Evolutionary conservation across 225 moss, liverwort and hornwort genomes (phyloP).

Genomic region (Pleurozium schreberi): DNA sequence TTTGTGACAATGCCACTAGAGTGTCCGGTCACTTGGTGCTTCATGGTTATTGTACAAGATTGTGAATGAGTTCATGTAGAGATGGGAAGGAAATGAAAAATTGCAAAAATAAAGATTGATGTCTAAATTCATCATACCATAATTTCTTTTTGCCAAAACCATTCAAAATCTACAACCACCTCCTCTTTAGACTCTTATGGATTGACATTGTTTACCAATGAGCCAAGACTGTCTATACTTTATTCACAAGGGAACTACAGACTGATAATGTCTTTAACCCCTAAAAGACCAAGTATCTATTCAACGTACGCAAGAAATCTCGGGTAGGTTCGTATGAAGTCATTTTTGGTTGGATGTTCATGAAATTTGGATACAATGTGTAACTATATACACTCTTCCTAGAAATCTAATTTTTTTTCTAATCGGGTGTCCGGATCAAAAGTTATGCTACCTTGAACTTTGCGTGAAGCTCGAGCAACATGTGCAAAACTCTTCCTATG

Average conservation of each 20-base stretch:
- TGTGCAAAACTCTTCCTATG: no score
- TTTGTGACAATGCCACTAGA: not conserved
- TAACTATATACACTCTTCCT: no score
- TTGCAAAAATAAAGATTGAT: not conserved
- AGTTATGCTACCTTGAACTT: no score
- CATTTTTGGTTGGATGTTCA: no score
- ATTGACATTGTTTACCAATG: not conserved
- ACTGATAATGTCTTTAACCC: not conserved
- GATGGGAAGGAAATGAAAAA: not conserved
- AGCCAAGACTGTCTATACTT: not conserved
- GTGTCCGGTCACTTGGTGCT: not conserved
- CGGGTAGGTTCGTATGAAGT: no score
- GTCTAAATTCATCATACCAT: not conserved
- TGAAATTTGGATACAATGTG: no score
- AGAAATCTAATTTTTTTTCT: no score
- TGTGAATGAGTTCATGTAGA: not conserved
- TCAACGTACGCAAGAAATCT: no score
- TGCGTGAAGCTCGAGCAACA: no score
- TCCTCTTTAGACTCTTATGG: fast-evolving
- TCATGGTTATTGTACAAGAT: not conserved
- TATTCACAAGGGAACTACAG: not conserved
- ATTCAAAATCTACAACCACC: not conserved
- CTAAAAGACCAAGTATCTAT: no score
- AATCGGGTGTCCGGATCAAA: no score
- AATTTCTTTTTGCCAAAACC: not conserved